Base-by-base conservation (phyloP, 75 land plant species). In the Pseudotsuga menziesii region DNA sequence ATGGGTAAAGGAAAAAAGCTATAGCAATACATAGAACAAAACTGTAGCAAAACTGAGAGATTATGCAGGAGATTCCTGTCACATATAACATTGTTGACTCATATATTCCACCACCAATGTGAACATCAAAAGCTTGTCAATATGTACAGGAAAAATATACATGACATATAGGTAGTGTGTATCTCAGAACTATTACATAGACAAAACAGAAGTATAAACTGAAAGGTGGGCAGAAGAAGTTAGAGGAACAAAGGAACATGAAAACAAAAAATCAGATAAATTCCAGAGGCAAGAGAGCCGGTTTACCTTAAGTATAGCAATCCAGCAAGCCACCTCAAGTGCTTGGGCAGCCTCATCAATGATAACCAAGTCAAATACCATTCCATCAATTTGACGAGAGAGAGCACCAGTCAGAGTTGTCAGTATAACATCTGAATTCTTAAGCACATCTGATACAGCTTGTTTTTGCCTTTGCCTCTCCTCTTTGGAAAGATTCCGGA, bases 301-400 rank as follows among this genome's bases (percentile, higher is more conserved):
- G 20, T 26, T 57, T 79, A 96, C 99, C 98, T 97, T 97, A 63
- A 94, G 80, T 35, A 97, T 75, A 60, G 99, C 92, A 72, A 94
- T 94, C 99, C 98, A 97, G 78, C 94, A 97, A 72, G 95, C 95
- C 48, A 94, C 89, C 78, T 97, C 99, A 78, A 97, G 85, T 41
- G 99, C 99, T 60, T 94, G 99, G 63, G 99, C 96, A 77, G 96
- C 98, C 81, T 94, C 99, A 82, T 97, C 98, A 88, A 94, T 94
- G 61, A 97, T 89, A 17, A 97, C 93, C 83, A 97, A 83, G 81
- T 97, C 98, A 86, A 94, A 97, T 54, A 88, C 74, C 52, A 61
- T 78, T 8, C 82, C 84, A 9, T 95, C 85, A 74, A 97, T 74
- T 77, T 92, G 93, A 25, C 79, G 85, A 74, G 98, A 84, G 60